phyloP scores from a whole-genome alignment of 176 grass and related monocot species.

The Aegilops tauschii region DNA sequence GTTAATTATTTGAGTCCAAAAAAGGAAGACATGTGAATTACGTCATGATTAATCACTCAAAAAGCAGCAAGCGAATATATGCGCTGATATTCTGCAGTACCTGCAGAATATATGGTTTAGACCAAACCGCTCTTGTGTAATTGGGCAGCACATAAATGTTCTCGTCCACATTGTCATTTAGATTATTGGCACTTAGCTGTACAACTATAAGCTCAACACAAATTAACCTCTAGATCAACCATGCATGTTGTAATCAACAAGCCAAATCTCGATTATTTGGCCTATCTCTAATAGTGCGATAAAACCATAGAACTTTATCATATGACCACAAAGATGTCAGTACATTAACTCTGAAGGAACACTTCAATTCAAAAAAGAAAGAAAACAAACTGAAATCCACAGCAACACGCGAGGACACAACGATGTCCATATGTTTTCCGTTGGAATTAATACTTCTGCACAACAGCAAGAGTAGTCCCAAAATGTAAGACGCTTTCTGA shows the following conservation, averaged over 20 bases:
- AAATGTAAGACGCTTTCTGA: no score
- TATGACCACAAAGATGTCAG: background rate
- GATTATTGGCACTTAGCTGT: background rate
- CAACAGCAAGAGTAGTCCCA: background rate
- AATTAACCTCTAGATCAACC: background rate
- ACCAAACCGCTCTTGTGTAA: background rate
- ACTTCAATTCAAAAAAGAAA: background rate
- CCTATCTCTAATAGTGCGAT: background rate
- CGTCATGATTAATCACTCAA: constrained; percentile 25
- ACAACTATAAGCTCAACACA: background rate
- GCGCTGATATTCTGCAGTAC: background rate
- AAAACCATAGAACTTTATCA: background rate
- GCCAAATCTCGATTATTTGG: background rate
- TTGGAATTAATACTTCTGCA: background rate
- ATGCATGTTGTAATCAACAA: background rate
- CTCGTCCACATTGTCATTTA: background rate
- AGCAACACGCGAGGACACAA: background rate
- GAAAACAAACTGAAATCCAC: background rate
- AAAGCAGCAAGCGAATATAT: constrained; percentile 21
- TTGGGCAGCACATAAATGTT: background rate
- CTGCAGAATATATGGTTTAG: background rate
- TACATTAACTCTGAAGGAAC: background rate
- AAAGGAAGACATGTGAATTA: constrained; percentile 11
- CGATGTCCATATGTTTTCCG: background rate
- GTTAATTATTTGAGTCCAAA: background rate